Evolutionary conservation across 2,329 filamentous ascomycete genomes (phyloP), one percentile per base, ranked within the genome.

Genomic region (Diaporthe citri): DNA sequence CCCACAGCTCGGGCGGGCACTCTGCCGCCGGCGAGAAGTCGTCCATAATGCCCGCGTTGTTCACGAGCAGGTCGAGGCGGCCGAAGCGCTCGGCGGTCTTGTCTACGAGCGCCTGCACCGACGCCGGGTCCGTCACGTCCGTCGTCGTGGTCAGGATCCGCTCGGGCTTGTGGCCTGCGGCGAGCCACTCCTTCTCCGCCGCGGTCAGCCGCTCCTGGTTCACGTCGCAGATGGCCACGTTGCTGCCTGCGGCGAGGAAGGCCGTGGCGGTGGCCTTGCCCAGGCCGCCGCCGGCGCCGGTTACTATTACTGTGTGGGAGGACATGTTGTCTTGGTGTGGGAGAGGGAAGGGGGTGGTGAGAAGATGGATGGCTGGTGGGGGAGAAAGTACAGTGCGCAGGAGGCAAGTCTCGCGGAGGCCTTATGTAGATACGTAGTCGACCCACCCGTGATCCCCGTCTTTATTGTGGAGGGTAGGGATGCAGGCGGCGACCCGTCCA

Each of bases 21-120:
- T 80, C 81, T 70, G 85, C 85, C 8, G 83, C 85, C 41, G 82
- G 81, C 67, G 80, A 81, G 76, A 84, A 86, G 31, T 80, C 81
- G 79, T 87, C 86, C 78, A 85, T 84, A 25, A 87, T 78, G 36
- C 86, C 86, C 0, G 86, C 86, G 34, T 85, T 82, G 74, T 88
- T 87, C 62, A 85, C 80, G n/a, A 88, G 80, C 15, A 86, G 81
- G 76, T 88, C 85, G 51, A 86, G 73, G 41, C 80, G 77, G 66
- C 80, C 81, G 66, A 82, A 82, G 56, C 78, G 77, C 59, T 79
- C 73, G 80, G 84, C 78, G 76, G 81, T 76, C 28, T 75, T 77
- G 41, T 76, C 77, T 56, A 85, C 77, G 48, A 85, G 80, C 10
- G 70, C 39, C 56, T 81, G 74, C 20, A 83, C 82, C 9, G 80